phyloP scores from a whole-genome alignment of 2,329 filamentous ascomycete genomes.

The Didymella exigua region DNA sequence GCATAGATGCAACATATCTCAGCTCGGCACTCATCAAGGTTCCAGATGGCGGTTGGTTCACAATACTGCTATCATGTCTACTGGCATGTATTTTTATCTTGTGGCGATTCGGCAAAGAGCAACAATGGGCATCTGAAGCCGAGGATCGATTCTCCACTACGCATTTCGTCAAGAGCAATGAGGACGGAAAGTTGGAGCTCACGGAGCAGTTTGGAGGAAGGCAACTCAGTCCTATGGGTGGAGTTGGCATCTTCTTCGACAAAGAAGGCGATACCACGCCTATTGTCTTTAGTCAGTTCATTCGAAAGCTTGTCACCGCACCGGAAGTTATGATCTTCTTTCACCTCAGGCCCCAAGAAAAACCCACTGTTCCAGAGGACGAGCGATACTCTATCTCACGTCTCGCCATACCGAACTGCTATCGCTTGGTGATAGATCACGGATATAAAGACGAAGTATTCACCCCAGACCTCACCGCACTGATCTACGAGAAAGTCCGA shows the following conservation, averaged over 20 bases:
- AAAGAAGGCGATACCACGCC: constrained; percentile 71
- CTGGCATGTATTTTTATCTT: constrained; percentile 71
- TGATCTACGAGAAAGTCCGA: constrained; percentile 65
- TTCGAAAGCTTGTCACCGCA: constrained; percentile 70
- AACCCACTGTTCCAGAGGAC: constrained; percentile 53
- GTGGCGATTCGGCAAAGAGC: constrained; percentile 80
- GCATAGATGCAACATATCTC: constrained; percentile 71
- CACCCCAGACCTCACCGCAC: constrained; percentile 62
- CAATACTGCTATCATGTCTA: constrained; percentile 66
- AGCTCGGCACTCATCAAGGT: constrained; percentile 74
- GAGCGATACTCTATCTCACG: constrained; percentile 57
- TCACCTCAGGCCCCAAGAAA: constrained; percentile 69
- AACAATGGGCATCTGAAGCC: constrained; percentile 63
- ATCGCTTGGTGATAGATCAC: constrained; percentile 71
- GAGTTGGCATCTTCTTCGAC: constrained; percentile 79
- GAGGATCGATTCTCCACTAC: constrained; percentile 58
- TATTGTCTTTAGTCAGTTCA: constrained; percentile 73
- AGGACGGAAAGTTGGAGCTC: constrained; percentile 46
- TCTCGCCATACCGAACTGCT: constrained; percentile 64
- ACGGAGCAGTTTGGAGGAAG: constrained; percentile 47
- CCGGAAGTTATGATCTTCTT: constrained; percentile 76
- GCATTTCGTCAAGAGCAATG: constrained; percentile 49
- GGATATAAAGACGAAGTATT: constrained; percentile 76
- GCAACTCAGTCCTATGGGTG: constrained; percentile 48
- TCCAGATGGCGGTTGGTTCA: constrained; percentile 79